Base-by-base conservation (phyloP, 2,329 filamentous ascomycete species). In the Fusarium albosuccineum region DNA sequence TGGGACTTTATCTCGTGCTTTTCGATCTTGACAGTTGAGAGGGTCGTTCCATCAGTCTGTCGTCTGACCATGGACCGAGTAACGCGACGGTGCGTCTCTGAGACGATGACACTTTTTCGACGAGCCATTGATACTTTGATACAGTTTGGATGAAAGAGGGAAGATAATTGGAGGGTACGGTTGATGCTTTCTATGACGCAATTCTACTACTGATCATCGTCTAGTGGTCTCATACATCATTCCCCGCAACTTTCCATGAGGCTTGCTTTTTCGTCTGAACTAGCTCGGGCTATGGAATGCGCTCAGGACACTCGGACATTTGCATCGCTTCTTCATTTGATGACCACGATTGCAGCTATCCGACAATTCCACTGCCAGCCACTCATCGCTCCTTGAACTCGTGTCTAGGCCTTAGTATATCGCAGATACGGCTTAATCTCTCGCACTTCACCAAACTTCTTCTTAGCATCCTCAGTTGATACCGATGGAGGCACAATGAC, bases 401-500 rank as follows among this genome's bases (percentile, higher is more conserved):
- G 22, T 22, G 22, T 22, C 22, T 46, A 29, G 5, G 9, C 37
- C 13, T 60, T 62, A 30, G 91, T 92, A 78, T 89, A 93, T 76
- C 91, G 85, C 76, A 93, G 84, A 81, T 94, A 91, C 53, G 87
- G 87, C 84, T 90, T 90, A 76, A 90, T 85, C 68, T 85, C 84
- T 73, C 83, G 83, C 79, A 89, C 86, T 62, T 95, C 85, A 62
- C 92, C 92, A 86, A 97, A 97, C 76, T 97, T 89, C 82, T 91
- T 89, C 86, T 89, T 91, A 75, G 93, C 94, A 82, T 96, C 90
- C 79, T 92, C 91, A 60, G 92, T 94, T 77, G 88, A 90, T 75
- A 97, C 88, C 68, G 85, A 85, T 41, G 94, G 92, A 75, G 93
- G 92, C 64, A 97, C 92, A 77, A 97, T 97, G 70, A 97, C 93